Evolutionary conservation across 345 rosid species (phyloP).

Genomic region (Rhizophora apiculata): DNA sequence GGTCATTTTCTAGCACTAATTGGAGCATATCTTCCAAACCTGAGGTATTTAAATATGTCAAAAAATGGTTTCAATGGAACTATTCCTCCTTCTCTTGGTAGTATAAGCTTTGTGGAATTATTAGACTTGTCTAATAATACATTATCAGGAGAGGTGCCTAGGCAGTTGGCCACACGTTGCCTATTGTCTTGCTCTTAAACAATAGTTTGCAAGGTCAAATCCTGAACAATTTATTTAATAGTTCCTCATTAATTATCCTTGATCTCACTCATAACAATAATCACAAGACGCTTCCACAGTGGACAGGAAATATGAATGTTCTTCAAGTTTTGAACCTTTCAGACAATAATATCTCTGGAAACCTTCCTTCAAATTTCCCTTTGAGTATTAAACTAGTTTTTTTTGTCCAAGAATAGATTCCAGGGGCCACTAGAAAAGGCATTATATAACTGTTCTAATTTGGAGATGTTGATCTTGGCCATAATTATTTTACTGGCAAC

Average conservation of each 20-base stretch:
- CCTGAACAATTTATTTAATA: conserved; percentile 3
- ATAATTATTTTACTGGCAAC: conserved; percentile 11
- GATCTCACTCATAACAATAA: background rate
- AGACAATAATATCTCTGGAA: conserved; percentile 1
- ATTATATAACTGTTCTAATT: background rate
- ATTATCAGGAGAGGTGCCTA: conserved; percentile 14
- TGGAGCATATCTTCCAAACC: conserved; percentile 11
- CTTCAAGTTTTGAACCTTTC: conserved; percentile 11
- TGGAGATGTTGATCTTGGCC: background rate
- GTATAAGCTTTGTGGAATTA: background rate
- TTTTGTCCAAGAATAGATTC: conserved; percentile 5
- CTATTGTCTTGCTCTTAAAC: too few species aligned
- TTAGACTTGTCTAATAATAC: conserved; percentile 26
- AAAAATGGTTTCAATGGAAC: conserved; percentile 15
- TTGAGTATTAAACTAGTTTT: background rate
- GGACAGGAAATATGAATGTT: background rate
- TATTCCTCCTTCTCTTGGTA: conserved; percentile 24
- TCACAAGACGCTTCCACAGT: background rate
- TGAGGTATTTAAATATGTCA: background rate
- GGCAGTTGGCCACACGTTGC: background rate
- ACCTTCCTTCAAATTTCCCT: conserved; percentile 1
- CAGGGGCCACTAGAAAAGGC: background rate
- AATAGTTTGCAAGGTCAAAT: conserved; percentile 26
- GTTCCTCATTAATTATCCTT: background rate
- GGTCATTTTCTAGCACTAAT: conserved; percentile 15